A percentile compares a stretch with the other conserved stretches of the same genome.
phyloP scores from a whole-genome alignment of 1,284 basidiomycete species.

The Limonomyces culmigenus region DNA sequence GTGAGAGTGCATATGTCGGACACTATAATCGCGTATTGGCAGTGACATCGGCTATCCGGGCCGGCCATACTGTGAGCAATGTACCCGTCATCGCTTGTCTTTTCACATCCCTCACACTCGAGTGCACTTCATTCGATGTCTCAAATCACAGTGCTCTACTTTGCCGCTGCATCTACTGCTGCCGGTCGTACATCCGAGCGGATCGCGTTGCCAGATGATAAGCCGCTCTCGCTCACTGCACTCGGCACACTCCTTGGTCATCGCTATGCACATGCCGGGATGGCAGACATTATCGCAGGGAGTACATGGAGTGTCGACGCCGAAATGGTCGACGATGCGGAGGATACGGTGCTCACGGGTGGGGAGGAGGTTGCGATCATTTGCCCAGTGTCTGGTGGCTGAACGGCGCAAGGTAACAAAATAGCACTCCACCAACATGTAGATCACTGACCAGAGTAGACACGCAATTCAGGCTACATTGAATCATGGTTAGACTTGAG shows the following conservation, averaged over 20 bases:
- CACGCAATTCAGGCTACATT: too few relatives aligned
- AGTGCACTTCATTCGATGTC: too few relatives aligned
- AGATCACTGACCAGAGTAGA: too few relatives aligned
- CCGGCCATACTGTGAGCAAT: too few relatives aligned
- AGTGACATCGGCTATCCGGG: too few relatives aligned
- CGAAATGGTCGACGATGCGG: conserved; percentile 57
- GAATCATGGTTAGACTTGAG: too few relatives aligned
- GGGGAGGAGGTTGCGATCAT: conserved; percentile 72
- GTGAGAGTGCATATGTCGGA: too few relatives aligned
- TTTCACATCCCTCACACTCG: too few relatives aligned
- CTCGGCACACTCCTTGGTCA: conserved; percentile 31
- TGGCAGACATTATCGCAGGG: conserved; percentile 33
- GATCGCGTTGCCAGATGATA: conserved; percentile 21
- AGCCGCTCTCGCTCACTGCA: conserved; percentile 26
- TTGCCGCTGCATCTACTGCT: conserved; percentile 61
- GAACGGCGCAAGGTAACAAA: too few relatives aligned
- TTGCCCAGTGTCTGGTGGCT: conserved; percentile 70
- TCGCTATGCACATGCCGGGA: conserved; percentile 30
- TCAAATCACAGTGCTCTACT: conserved; percentile 69
- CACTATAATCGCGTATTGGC: too few relatives aligned
- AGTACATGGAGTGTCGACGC: conserved; percentile 67
- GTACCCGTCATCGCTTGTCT: too few relatives aligned
- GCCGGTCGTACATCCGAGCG: conserved; percentile 35
- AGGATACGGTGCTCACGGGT: conserved; percentile 32
- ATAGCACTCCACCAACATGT: too few relatives aligned